Percentiles rank a stretch among this genome's conserved stretches.
These are phyloP conservation scores for Cercospora nicotianae DNA, from an alignment of 2,329 filamentous ascomycete species.

Conservation along the genomic window DNA sequence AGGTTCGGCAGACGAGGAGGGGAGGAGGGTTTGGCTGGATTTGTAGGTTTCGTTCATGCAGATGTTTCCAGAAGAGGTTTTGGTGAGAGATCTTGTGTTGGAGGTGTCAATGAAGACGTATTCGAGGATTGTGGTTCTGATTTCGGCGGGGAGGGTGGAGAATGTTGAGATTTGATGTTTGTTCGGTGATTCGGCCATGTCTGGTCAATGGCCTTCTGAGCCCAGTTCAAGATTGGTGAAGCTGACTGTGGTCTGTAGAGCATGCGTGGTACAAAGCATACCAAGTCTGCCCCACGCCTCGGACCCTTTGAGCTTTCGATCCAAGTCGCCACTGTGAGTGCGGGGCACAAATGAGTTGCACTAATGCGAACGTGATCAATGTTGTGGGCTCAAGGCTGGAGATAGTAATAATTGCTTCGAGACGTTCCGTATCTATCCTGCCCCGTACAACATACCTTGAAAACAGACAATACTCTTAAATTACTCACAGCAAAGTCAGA, in stretches of 20 bases:
- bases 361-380: neutral
- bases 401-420: neutral
- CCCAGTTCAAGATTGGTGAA: neutral
- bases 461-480: neutral
- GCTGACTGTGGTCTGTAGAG: neutral
- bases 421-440: neutral
- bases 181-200: neutral
- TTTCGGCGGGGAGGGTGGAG: slow-evolving; percentile 38
- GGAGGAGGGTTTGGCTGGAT: slow-evolving; percentile 34
- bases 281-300: neutral
- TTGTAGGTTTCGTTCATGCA: slow-evolving; percentile 34
- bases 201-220: neutral
- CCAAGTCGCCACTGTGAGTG: neutral
- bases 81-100: slow-evolving; percentile 18
- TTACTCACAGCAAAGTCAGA: neutral
- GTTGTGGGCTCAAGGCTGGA: neutral
- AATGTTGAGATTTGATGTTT: neutral
- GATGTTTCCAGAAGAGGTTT: slow-evolving; percentile 25
- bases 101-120: slow-evolving; percentile 29
- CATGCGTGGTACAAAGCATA: neutral
- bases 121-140: slow-evolving; percentile 40
- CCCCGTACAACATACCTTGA: neutral
- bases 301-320: neutral
- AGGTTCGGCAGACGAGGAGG: slow-evolving; percentile 43
- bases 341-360: neutral